These are phyloP conservation scores for Colletotrichum chlorophyti DNA, from an alignment of 2,329 filamentous ascomycete genomes.

Conservation along the genomic window DNA sequence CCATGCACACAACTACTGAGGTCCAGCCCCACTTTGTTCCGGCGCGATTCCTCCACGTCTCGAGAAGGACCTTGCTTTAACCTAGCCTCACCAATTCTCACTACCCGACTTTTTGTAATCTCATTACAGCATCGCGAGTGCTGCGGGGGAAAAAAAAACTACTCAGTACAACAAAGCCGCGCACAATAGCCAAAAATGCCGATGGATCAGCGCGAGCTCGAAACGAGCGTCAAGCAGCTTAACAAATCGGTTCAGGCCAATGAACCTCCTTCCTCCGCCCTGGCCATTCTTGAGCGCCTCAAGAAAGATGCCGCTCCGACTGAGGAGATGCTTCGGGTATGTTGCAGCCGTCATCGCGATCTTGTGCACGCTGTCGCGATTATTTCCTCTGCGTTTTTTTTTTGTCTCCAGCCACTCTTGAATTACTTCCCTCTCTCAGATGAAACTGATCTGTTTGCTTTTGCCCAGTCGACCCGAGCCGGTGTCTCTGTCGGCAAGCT, in stretches of 20 bases:
- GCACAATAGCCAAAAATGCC: slow-evolving; percentile 10
- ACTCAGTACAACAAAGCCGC: not conserved
- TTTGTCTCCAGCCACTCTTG: too few relatives aligned
- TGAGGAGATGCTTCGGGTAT: slow-evolving; percentile 85
- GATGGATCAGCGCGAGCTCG: slow-evolving; percentile 83
- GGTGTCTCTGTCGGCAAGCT: slow-evolving; percentile 88
- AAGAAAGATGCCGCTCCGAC: slow-evolving; percentile 83
- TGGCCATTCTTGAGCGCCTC: slow-evolving; percentile 78
- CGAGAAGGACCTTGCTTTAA: slow-evolving; percentile 2
- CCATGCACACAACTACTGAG: slow-evolving; percentile 3
- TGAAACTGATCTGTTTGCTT: slow-evolving; percentile 16
- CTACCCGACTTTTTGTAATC: not conserved
- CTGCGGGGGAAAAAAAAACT: too few relatives aligned
- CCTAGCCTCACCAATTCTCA: slow-evolving; percentile 6
- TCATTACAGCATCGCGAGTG: not conserved
- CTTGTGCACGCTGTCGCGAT: not conserved
- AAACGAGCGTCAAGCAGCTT: slow-evolving; percentile 77
- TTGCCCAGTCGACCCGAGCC: slow-evolving; percentile 76
- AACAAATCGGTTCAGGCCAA: slow-evolving; percentile 79
- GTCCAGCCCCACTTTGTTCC: slow-evolving; percentile 20
- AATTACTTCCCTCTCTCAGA: not conserved
- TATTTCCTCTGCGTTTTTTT: not conserved
- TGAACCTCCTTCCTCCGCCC: slow-evolving; percentile 75
- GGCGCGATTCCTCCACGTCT: slow-evolving; percentile 19
- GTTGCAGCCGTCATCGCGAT: slow-evolving; percentile 36